phyloP scores from a whole-genome alignment of 371 early-diverging fungal species.

The Furculomyces boomerangus region DNA sequence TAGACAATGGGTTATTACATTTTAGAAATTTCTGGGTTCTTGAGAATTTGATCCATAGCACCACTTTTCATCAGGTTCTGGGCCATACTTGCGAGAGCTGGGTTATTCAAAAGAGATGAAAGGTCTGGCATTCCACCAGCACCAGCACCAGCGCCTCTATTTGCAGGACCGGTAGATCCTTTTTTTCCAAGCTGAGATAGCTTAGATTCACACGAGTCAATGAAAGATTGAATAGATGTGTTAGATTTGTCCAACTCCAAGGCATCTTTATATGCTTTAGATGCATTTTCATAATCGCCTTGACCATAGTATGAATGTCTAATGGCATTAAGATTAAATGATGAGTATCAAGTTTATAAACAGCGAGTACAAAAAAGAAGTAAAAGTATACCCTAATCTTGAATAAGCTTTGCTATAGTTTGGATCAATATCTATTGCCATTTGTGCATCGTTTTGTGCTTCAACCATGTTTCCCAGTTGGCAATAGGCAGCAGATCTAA shows the following conservation, averaged over 20 bases:
- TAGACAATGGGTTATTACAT: slow-evolving; percentile 32
- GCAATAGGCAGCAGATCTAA: slow-evolving; percentile 87
- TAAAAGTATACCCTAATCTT: too few species aligned
- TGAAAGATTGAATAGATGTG: slow-evolving; percentile 36
- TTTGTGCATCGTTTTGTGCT: slow-evolving; percentile 72
- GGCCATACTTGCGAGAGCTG: slow-evolving; percentile 80
- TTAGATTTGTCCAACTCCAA: slow-evolving; percentile 78
- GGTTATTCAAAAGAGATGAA: slow-evolving; percentile 69
- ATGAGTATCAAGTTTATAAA: too few species aligned
- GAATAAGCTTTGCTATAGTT: slow-evolving; percentile 83
- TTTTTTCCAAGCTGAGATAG: neutral
- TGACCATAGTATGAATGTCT: slow-evolving; percentile 67
- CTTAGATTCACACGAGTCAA: slow-evolving; percentile 41
- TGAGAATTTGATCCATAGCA: slow-evolving; percentile 63
- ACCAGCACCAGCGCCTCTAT: slow-evolving; percentile 32
- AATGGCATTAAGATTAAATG: too few species aligned
- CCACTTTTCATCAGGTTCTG: slow-evolving; percentile 40
- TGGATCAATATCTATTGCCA: slow-evolving; percentile 70
- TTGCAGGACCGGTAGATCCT: neutral
- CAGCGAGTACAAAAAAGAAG: too few species aligned
- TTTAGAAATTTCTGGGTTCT: slow-evolving; percentile 69
- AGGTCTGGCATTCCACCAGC: slow-evolving; percentile 51
- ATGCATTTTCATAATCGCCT: slow-evolving; percentile 62
- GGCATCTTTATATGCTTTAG: slow-evolving; percentile 81
- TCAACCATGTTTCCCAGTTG: slow-evolving; percentile 68